Base-by-base conservation (phyloP, 2,329 filamentous ascomycete species). In the Blastomyces emzantsi region DNA sequence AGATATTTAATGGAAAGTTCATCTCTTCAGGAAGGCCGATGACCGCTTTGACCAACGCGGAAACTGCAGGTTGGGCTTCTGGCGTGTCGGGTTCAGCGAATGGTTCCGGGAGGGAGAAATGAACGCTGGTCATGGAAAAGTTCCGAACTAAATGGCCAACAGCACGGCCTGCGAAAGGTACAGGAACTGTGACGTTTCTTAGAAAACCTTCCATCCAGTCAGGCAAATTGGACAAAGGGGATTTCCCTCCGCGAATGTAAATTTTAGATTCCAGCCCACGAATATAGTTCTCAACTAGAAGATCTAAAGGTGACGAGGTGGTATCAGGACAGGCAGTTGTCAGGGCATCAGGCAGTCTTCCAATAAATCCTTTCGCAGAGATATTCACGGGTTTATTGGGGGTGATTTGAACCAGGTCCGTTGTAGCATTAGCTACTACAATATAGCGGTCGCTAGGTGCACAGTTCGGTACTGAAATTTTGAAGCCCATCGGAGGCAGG, bases 81-180 rank as follows among this genome's bases (percentile, higher is more conserved):
- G 90, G 89, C 13, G 87, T 85, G 64, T 83, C 85, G 0, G 90
- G 90, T 22, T 92, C 86, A 2, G 91, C 90, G 70, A 88, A 84
- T 0, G 90, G 89, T 70, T 92, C 86, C 0, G 94, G 94, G 56
- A 99, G 79, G 59, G 85, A 85, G 74, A 99, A 96, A 70, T 95
- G 86, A 51, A 95, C 90, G 72, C 97, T 85, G 1, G 87, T 85
- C 67, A 97, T 79, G 28, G 91, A 89, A 73, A 97, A 97, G 69
- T 94, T 93, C 69, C 87, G 88, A 72, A 99, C 89, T 19, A 96
- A 78, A 67, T 89, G 87, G 67, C 92, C 91, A 70, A 97, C 87
- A 0, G 87, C 87, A 64, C 87, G 85, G 5, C 91, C 91, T 0
- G 91, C 90, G 66, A 97, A 89, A 6, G 91, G 89, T 7, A 97